phyloP scores from a whole-genome alignment of 192 early-diverging fungal species.

The Backusella mclennaniae region DNA sequence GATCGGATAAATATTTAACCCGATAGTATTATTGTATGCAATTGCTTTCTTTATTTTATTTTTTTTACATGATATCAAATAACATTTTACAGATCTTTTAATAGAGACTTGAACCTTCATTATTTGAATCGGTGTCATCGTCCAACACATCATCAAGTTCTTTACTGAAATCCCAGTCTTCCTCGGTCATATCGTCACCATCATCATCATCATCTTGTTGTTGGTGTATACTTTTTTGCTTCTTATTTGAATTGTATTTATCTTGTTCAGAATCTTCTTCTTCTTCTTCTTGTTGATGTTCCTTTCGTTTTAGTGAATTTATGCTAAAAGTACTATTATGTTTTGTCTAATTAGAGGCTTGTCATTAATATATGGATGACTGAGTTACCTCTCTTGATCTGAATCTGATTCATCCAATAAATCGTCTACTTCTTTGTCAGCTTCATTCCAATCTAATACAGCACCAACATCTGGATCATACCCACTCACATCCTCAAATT shows the following conservation, averaged over 20 bases:
- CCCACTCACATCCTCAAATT: conserved; percentile 28
- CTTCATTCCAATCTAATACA: conserved; percentile 43
- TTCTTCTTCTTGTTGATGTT: neutral
- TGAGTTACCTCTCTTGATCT: conserved; percentile 9
- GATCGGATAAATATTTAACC: too few species aligned
- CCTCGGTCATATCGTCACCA: neutral
- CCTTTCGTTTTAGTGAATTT: neutral
- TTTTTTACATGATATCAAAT: neutral
- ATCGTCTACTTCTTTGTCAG: conserved; percentile 37
- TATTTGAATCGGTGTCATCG: neutral
- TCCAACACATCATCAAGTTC: neutral
- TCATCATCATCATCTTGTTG: neutral
- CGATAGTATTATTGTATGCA: neutral
- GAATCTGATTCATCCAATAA: neutral
- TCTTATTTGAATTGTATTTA: neutral
- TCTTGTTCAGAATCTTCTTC: neutral
- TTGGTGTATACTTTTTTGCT: neutral
- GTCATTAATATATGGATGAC: neutral
- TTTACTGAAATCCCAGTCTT: neutral
- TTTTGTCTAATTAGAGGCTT: neutral
- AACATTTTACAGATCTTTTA: neutral
- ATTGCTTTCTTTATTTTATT: neutral
- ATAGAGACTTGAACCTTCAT: neutral
- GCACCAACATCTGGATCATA: conserved; percentile 21
- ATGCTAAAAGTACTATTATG: neutral